phyloP scores from a whole-genome alignment of 257 asterid genomes.

The Petrea volubilis region DNA sequence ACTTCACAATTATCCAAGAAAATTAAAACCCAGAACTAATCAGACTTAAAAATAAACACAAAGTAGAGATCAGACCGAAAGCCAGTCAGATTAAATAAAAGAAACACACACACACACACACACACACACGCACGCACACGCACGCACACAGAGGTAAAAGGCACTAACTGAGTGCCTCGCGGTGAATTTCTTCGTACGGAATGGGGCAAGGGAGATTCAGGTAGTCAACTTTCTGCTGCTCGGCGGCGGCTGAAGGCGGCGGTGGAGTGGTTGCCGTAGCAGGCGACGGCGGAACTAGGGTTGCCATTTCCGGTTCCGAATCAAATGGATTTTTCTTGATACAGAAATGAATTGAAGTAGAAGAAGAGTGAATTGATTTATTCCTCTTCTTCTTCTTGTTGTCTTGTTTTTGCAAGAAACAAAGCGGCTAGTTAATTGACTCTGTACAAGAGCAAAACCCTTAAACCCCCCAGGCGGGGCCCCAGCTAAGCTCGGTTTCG shows the following conservation, averaged over 20 bases:
- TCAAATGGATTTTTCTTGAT: neutral
- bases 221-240: slow-evolving; percentile 67
- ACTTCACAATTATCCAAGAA: neutral
- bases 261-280: slow-evolving; percentile 41
- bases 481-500: neutral
- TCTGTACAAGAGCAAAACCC: slow-evolving; percentile 25
- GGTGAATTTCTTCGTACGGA: slow-evolving; percentile 94
- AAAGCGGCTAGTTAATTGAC: slow-evolving; percentile 23
- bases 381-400: slow-evolving; percentile 14
- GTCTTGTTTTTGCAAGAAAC: no score
- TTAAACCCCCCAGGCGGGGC: slow-evolving; percentile 29
- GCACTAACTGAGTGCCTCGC: slow-evolving; percentile 86
- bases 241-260: slow-evolving; percentile 41
- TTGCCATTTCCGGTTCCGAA: slow-evolving; percentile 56
- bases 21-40: neutral
- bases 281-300: slow-evolving; percentile 48
- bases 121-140: no score
- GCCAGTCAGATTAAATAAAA: neutral
- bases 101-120: no score
- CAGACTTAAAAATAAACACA: neutral
- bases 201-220: slow-evolving; percentile 86
- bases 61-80: neutral
- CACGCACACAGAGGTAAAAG: no score
- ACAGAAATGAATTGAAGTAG: slow-evolving; percentile 1
- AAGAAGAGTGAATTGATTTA: neutral